Base-by-base conservation (phyloP, 208 protist species). In the Leishmania gerbilli region DNA sequence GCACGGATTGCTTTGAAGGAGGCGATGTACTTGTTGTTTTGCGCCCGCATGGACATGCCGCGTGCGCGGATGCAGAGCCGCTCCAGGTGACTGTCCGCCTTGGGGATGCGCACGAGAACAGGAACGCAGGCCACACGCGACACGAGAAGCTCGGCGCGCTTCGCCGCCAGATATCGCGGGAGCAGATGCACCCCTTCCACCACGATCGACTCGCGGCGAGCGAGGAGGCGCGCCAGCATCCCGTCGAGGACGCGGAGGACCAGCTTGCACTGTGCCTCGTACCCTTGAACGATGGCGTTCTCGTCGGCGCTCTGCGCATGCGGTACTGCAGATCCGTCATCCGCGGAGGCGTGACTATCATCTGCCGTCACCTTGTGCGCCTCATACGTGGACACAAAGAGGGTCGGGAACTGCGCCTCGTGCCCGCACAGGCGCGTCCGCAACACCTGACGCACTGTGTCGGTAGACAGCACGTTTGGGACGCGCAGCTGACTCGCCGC, bases 381-480 rank as follows among this genome's bases (percentile, higher is more conserved):
- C 60, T 93, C 88, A 78, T 95, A 95, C 21, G 92, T 93, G 9
- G 92, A 95, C 27, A 87, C 58, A 71, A 91, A 93, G 27, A 95
- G 79, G 74, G 90, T 83, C 11, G 89, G 88, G 76, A 81, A 90
- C 47, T 80, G 76, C 15, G 60, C 19, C 19, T 84, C 85, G 24
- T 79, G 81, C 4, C 82, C 74, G 11, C 72, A 80, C 49, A 92
- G 58, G 7, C 85, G 82, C 19, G 64, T 34, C 21, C 96, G 90
- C 37, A 98, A 77, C 67, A 95, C 88, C 69, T 99, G 95, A 34
- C 97, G 87, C 42, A 99, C 94, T 15, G 89, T 97, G 81, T 99
- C 97, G 11, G 97, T 99, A 5, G 95, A 98, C 21, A 99, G 83
- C 21, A 98, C 88, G 45, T 92, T 92, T 19, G 86, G 82, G 42